Conservation (phyloP, 805 yeast species). For the Metschnikowia colocasiae region DNA sequence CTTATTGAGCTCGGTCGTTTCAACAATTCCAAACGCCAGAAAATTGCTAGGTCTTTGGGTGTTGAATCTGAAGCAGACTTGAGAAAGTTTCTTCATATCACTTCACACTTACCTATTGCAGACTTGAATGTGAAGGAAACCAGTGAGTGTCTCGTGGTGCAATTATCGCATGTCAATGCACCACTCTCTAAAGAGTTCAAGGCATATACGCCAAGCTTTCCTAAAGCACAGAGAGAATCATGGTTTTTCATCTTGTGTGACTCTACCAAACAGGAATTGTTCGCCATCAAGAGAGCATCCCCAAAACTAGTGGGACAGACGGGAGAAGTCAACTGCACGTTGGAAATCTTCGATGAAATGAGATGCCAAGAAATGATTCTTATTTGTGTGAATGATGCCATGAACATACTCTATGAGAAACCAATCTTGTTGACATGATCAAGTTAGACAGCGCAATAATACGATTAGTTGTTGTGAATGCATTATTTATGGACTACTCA, state of each 20-base stretch:
- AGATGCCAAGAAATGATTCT: constrained; percentile 46
- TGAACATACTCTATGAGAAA: constrained; percentile 47
- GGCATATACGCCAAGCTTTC: constrained; percentile 75
- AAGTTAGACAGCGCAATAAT: neutral
- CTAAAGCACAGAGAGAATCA: constrained; percentile 86
- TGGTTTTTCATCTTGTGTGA: constrained; percentile 78
- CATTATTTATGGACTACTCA: constrained; percentile 18
- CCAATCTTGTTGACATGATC: constrained; percentile 8
- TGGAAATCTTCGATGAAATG: constrained; percentile 49
- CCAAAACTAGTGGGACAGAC: constrained; percentile 43
- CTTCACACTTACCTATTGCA: constrained; percentile 62
- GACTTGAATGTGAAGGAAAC: constrained; percentile 39
- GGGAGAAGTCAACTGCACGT: constrained; percentile 40
- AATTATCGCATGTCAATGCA: constrained; percentile 50
- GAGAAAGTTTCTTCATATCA: constrained; percentile 48
- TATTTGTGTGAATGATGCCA: constrained; percentile 61
- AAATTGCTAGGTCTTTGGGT: constrained; percentile 36
- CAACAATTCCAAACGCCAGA: constrained; percentile 30
- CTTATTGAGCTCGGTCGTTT: constrained; percentile 44
- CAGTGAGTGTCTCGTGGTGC: constrained; percentile 37
- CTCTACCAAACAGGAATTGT: constrained; percentile 48
- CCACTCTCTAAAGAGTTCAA: constrained; percentile 57
- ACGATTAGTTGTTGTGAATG: neutral
- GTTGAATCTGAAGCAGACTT: constrained; percentile 26
- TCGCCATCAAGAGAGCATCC: constrained; percentile 70